Base-by-base conservation (phyloP, 306 rosid species). In the Benincasa hispida region DNA sequence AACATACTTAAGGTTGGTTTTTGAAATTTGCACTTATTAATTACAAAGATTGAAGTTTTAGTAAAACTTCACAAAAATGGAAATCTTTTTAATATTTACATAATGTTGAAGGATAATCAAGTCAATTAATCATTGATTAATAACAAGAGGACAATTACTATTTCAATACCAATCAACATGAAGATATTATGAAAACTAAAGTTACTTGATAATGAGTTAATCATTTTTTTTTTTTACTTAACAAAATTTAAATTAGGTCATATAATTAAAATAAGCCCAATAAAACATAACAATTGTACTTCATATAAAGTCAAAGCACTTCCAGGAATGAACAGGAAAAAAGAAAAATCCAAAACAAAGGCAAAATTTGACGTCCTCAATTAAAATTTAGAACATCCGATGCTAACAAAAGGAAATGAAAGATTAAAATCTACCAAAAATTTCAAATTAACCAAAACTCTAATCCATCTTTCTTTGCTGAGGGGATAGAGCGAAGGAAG, bases 401-500 rank as follows among this genome's bases (percentile, higher is more conserved):
- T 41, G 53, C 57, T 70, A 45, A 47, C 24, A 14, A 45, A 45
- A 70, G 28, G 75, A 65, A 35, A 28, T 42, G 75, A 69, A 13
- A 47, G 57, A 25, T 41, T 5, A 70, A 70, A 70, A 70, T 39
- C 18, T 67, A 39, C 30, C 75, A 25, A 70, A 67, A 67, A 11
- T 39, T 70, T 41, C 14, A 70, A 69, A 57, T 25, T 68, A 37
- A 68, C 74, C 74, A 68, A 45, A 68, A 68, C 54, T 68, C 32
- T 41, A 65, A 19, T 34, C 54, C 54, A 68, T 24, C 32, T n/a
- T 39, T 45, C 54, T 65, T 42, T 8, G 72, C 56, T 70, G 3
- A 25, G 32, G 34, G 37, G 54, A 21, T 2, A 50, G 9, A 6
- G n/a, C n/a, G 9, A 45, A 24, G 37, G 39, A 25, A 15, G 56